A percentile compares a stretch with the other conserved stretches of the same genome.
Evolutionary conservation across 2,329 filamentous ascomycete genomes (phyloP).

Genomic region (Ciborinia camelliae): DNA sequence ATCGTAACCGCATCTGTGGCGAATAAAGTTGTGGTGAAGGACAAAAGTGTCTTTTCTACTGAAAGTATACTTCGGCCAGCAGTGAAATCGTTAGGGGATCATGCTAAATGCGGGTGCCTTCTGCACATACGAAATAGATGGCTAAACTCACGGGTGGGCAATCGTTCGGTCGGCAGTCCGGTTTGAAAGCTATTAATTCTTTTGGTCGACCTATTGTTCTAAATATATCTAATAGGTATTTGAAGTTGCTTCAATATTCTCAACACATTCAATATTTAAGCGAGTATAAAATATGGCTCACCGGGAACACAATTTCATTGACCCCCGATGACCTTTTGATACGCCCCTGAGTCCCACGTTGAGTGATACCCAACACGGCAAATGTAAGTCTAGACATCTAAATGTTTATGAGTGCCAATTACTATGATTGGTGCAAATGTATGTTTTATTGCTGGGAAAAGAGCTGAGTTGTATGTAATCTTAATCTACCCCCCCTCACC

Average conservation of each 20-base stretch:
- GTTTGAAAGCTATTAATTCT: not conserved
- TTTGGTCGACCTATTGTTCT: not conserved
- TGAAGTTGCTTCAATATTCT: not conserved
- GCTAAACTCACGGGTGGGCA: not conserved
- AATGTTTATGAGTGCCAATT: not conserved
- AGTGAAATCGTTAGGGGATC: not conserved
- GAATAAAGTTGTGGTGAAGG: not conserved
- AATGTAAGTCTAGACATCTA: too few relatives aligned
- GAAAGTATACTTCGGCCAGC: not conserved
- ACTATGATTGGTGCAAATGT: not conserved
- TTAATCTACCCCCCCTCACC: conserved; percentile 4
- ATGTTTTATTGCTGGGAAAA: not conserved
- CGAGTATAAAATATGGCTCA: not conserved
- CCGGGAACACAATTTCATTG: too few relatives aligned
- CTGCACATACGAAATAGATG: not conserved
- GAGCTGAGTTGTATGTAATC: not conserved
- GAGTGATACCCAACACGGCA: not conserved
- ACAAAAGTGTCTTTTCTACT: not conserved
- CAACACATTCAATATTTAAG: not conserved
- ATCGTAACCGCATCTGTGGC: not conserved
- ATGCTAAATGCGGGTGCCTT: not conserved
- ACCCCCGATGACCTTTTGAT: not conserved
- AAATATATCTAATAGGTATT: not conserved
- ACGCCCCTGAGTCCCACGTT: not conserved
- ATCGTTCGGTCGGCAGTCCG: not conserved